phyloP scores from a whole-genome alignment of 331 rosid species.

The Erythrophleum ivorense region DNA sequence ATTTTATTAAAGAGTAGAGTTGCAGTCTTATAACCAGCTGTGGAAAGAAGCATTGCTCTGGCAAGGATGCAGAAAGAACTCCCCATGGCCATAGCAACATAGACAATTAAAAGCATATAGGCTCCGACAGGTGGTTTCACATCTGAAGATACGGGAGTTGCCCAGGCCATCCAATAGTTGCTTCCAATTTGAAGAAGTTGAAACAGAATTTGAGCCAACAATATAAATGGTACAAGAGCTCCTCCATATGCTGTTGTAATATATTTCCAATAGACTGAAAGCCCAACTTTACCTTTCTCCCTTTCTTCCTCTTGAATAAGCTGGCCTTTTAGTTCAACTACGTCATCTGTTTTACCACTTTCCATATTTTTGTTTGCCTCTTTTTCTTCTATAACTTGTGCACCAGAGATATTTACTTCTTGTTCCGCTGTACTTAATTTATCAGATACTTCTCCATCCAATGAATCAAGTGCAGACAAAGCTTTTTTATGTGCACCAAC shows the following conservation, averaged over 20 bases:
- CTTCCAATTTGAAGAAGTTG: constrained; percentile 87
- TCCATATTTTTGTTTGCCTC: constrained; percentile 41
- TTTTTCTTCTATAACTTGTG: constrained; percentile 37
- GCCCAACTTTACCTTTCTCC: constrained; percentile 80
- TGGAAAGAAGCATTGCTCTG: constrained; percentile 55
- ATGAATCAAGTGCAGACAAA: constrained; percentile 59
- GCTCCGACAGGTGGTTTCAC: constrained; percentile 54
- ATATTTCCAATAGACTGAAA: constrained; percentile 83
- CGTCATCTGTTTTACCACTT: constrained; percentile 48
- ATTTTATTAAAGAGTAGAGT: constrained; percentile 77
- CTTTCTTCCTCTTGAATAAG: constrained; percentile 96
- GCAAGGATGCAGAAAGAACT: constrained; percentile 67
- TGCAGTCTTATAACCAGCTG: constrained; percentile 71
- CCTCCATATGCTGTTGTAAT: constrained; percentile 83
- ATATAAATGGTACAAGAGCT: constrained; percentile 78
- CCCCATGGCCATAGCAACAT: constrained; percentile 68
- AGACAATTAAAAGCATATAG: constrained; percentile 60
- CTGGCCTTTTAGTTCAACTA: constrained; percentile 57
- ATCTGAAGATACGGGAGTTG: constrained; percentile 68
- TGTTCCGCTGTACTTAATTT: constrained; percentile 35
- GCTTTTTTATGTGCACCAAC: constrained; percentile 85
- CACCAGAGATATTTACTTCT: constrained; percentile 35
- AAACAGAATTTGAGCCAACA: constrained; percentile 69
- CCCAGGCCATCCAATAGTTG: constrained; percentile 97
- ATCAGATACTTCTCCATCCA: constrained; percentile 44